phyloP scores from a whole-genome alignment of 1,139 yeast genomes.

The Yamadazyma membranifaciens region DNA sequence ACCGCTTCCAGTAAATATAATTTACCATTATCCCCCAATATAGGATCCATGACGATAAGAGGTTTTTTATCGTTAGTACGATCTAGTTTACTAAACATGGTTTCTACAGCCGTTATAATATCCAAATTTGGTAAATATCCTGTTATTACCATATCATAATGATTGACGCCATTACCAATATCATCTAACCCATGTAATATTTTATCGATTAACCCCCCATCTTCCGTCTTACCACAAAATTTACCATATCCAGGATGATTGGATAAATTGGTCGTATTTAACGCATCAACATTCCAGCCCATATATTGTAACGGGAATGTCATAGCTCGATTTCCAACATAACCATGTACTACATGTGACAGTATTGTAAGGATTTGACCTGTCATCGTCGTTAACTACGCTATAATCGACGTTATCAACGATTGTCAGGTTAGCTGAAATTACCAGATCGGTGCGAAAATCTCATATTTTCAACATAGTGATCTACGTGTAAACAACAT shows the following conservation, averaged over 20 bases:
- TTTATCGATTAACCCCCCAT: constrained; percentile 10
- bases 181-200: constrained; percentile 34
- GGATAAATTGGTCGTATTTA: constrained; percentile 42
- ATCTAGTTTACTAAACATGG: constrained; percentile 14
- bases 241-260: constrained; percentile 50
- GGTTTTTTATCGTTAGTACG: constrained; percentile 13
- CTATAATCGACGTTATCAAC: too few relatives aligned
- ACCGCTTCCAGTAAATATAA: constrained; percentile 75
- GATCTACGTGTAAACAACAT: not conserved
- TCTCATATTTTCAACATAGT: not conserved
- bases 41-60: constrained; percentile 81
- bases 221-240: constrained; percentile 26
- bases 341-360: constrained; percentile 48
- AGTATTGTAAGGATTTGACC: constrained; percentile 34
- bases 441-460: not conserved
- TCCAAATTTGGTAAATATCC: constrained; percentile 41
- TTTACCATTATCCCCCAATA: constrained; percentile 87
- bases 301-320: constrained; percentile 42
- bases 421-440: too few relatives aligned
- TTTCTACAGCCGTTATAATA: constrained; percentile 22
- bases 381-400: not conserved
- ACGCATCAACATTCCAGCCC: constrained; percentile 45
- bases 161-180: constrained; percentile 12
- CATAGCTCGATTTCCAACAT: constrained; percentile 44
- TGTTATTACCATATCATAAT: constrained; percentile 27